Evolutionary conservation across 352 stramenopile genomes (phyloP).

Genomic region (Pythium vanterpoolii): DNA sequence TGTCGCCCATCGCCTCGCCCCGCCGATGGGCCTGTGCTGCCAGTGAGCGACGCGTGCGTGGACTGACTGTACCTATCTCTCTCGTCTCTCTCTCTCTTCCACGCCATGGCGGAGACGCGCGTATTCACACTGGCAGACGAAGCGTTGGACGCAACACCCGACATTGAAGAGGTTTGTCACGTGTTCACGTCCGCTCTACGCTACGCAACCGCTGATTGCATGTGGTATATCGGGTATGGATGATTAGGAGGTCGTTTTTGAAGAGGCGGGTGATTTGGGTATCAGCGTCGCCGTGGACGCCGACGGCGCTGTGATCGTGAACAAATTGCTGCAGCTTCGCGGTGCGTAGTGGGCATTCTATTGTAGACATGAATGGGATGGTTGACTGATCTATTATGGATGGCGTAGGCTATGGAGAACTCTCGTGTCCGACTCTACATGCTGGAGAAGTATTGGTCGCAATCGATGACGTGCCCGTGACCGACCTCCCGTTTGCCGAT

Average conservation of each 20-base stretch:
- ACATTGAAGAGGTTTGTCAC: neutral
- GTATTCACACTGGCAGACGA: neutral
- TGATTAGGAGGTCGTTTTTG: conserved; percentile 16
- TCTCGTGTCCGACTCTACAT: conserved; percentile 25
- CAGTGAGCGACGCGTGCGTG: neutral
- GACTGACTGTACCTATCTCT: neutral
- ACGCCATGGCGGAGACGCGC: neutral
- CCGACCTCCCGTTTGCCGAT: conserved; percentile 21
- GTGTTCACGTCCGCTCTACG: neutral
- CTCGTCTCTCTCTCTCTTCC: neutral
- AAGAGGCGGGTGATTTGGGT: conserved; percentile 26
- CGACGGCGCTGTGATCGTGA: conserved; percentile 31
- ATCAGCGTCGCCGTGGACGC: conserved; percentile 30
- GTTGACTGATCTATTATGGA: neutral
- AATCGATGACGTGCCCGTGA: conserved; percentile 21
- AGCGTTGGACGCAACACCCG: neutral
- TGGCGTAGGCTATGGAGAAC: conserved; percentile 28
- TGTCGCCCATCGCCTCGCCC: neutral
- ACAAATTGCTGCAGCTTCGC: conserved; percentile 20
- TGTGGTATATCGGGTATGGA: neutral
- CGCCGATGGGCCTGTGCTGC: neutral
- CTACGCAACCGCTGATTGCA: neutral
- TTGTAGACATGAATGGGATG: neutral
- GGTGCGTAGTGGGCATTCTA: neutral
- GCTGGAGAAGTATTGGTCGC: conserved; percentile 34